Percentiles rank a stretch among this genome's conserved stretches.
Evolutionary conservation across 2,329 filamentous ascomycete genomes (phyloP).

Genomic region (Ambrosiella beaveri): DNA sequence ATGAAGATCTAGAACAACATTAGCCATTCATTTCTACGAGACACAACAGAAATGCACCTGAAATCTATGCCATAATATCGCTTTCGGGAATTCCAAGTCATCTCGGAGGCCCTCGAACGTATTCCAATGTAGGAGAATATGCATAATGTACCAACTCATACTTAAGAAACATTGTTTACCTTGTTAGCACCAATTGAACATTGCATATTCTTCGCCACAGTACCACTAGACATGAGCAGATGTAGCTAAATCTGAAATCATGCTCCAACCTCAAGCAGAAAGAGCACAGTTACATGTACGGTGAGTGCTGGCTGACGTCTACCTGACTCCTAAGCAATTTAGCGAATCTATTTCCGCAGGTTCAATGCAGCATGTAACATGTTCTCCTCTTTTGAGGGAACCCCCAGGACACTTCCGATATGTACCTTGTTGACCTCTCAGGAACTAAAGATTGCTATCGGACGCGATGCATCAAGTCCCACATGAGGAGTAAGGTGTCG

Average conservation of each 20-base stretch:
- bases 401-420: too few species aligned
- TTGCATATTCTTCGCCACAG: neutral
- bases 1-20: too few species aligned
- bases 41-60: too few species aligned
- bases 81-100: too few species aligned
- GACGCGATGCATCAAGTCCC: too few species aligned
- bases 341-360: neutral
- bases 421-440: too few species aligned
- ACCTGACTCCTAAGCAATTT: neutral
- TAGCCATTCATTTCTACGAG: too few species aligned
- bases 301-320: neutral
- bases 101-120: too few species aligned
- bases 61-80: too few species aligned
- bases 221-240: neutral
- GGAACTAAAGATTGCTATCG: too few species aligned
- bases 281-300: neutral
- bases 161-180: neutral
- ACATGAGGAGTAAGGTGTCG: too few species aligned
- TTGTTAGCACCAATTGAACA: neutral
- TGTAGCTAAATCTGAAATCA: neutral
- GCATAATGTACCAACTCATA: neutral
- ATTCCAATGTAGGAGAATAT: neutral
- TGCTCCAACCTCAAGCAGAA: neutral
- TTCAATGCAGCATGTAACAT: neutral
- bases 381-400: too few species aligned